Evolutionary conservation across 2,329 filamentous ascomycete species (phyloP), one percentile per base, ranked within the genome.

Genomic region (Aureobasidium sp.): DNA sequence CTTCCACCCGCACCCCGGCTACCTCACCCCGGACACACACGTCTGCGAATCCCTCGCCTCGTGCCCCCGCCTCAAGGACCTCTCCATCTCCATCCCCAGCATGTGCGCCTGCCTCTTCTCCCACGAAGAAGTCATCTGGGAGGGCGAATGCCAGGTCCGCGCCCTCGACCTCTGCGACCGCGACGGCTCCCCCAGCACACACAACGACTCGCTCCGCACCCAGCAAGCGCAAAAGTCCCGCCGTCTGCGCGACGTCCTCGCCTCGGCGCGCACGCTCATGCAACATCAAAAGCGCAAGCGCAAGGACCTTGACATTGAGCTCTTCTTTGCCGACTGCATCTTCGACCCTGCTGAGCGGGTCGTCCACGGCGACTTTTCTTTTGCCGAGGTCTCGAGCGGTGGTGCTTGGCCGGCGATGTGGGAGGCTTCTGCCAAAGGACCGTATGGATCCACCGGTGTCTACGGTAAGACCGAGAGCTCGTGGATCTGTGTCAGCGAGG

Each of bases 321-420:
- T 80, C 29, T 80, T 80, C 73, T 79, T 79, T 65, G 76, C 75
- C 2, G 77, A 78, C 62, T 77, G 74, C 69, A 79, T 80, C 64
- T 80, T 80, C 67, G 76, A 79, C 61, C 77, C 77, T 0, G 73
- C 73, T 49, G 73, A 74, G 63, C 65, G 69, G 17, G 67, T 75
- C 13, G 78, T 79, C 11, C 78, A 80, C 57, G 78, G 77, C 51
- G 77, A 79, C 60, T 79, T 80, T 63, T 70, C 75, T 25, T 66
- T 77, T 15, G 73, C 76, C 1, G 72, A 77, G 62, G 65, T 78
- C 10, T 66, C 70, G 1, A 74, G 74, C 1, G 66, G 69, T 19
- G 75, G 75, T 15, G 60, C 67, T 9, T 80, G 77, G 76, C 77
- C 76, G 2, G 65, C 67, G 11, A 64, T 69, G 33, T 68, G 67